Evolutionary conservation across 768 basidiomycete species (phyloP), one percentile per base, ranked within the genome.

Genomic region (Zangia roseola): DNA sequence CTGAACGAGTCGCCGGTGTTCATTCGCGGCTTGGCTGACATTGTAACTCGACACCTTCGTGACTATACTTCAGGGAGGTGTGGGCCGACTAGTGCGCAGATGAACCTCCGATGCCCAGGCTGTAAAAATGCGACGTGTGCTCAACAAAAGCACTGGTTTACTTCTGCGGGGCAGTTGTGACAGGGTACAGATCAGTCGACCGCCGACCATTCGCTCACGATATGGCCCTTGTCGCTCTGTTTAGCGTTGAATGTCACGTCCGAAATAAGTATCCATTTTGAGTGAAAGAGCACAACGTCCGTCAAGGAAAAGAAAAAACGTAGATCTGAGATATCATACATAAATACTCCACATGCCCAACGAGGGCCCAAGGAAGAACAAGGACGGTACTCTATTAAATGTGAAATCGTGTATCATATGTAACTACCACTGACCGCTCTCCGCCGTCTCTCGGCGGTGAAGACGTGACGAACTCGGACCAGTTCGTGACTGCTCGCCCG

Each of bases 1-100:
- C 75, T 98, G 47, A 99, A 99, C 68, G 93, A 87, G 54, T 95
- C 92, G 9, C 95, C 97, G 0, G 91, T 94, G 45, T 98, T 99
- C 68, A 88, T 97, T 58, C 84, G 91, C 17, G 95, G 94, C 10
- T 73, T 98, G 24, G 95, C 97, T 13, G 95, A 99, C 69, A 87
- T 99, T 50, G 85, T 84, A 23, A 76, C 85, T 21, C 74, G 80
- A 42, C 97, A 99, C 69, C 73, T 98, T 56, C 77, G 75, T 43
- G 80, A 83, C 33, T 82, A 80, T 59, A 67, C 69, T 14, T 53
- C 73, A 3, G 86, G 87, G 12, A 76, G 74, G 54, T 56, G 55
- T 35, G 82, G 82, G 5, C 82, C 84, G 12, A 81, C 82, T 34
- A 90, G 88, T 57, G 72, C 82, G 25, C 95, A 97, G 72, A 71